A percentile compares a stretch with the other conserved stretches of the same genome.
phyloP scores from a whole-genome alignment of 129 eudicot species.

The Solidago caesia region DNA sequence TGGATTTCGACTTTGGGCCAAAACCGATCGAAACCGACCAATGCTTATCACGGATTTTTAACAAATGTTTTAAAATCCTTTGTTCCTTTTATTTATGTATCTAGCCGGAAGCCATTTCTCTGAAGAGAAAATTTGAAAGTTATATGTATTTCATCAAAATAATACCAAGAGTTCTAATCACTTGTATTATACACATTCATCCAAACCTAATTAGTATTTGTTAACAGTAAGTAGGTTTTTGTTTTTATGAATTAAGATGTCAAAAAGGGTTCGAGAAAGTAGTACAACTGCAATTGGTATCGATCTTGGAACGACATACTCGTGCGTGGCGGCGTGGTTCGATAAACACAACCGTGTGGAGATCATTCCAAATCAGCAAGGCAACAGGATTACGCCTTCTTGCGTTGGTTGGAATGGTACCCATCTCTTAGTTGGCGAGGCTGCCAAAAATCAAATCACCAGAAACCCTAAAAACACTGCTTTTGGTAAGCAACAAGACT shows the following conservation, averaged over 20 bases:
- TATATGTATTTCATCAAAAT: too few species aligned
- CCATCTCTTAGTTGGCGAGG: conserved; percentile 6
- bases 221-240: neutral
- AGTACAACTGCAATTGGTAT: neutral
- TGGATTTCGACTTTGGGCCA: too few species aligned
- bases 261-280: neutral
- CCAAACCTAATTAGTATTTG: too few species aligned
- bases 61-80: too few species aligned
- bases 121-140: too few species aligned
- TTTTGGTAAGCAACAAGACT: conserved; percentile 5
- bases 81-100: too few species aligned
- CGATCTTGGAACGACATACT: conserved; percentile 18
- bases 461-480: conserved; percentile 23
- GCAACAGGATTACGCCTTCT: conserved; percentile 18
- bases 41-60: too few species aligned
- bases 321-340: conserved; percentile 2
- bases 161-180: too few species aligned
- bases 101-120: too few species aligned
- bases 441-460: conserved; percentile 19
- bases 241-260: neutral
- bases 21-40: too few species aligned
- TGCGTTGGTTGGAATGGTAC: conserved; percentile 8
- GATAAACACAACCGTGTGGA: conserved; percentile 3
- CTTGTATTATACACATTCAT: too few species aligned
- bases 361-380: conserved; percentile 20